Evolutionary conservation across 805 yeast genomes (phyloP).

Genomic region (Kazachstania taianensis): DNA sequence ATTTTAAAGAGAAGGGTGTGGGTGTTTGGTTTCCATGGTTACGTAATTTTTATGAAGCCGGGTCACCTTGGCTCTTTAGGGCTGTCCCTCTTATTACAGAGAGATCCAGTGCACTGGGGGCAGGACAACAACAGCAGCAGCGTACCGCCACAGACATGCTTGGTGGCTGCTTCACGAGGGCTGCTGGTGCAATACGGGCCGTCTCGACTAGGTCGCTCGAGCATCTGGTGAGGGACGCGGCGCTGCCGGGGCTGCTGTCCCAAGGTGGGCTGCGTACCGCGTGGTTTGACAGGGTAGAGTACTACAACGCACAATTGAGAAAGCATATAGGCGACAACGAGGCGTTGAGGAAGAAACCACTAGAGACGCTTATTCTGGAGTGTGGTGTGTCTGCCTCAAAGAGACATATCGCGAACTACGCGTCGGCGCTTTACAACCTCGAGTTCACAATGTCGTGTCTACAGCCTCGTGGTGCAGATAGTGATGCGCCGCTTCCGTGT

Average conservation of each 20-base stretch:
- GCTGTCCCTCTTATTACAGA: not conserved
- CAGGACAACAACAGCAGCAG: not conserved
- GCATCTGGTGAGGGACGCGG: conserved; percentile 13
- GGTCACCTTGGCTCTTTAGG: not conserved
- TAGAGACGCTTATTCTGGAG: conserved; percentile 20
- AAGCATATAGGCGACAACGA: conserved; percentile 15
- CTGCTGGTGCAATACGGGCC: not conserved
- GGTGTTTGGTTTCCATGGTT: too few species aligned
- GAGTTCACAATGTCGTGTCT: conserved; percentile 30
- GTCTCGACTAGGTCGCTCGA: conserved; percentile 8
- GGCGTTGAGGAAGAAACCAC: conserved; percentile 18
- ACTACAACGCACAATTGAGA: conserved; percentile 34
- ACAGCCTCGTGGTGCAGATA: conserved; percentile 14
- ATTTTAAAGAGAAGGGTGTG: too few species aligned
- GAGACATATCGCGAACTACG: conserved; percentile 29
- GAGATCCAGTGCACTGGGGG: not conserved
- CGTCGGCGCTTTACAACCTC: conserved; percentile 32
- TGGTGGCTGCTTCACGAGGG: not conserved
- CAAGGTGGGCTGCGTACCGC: conserved; percentile 38
- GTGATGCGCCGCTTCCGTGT: conserved; percentile 9
- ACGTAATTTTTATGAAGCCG: too few species aligned
- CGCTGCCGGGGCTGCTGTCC: conserved; percentile 40
- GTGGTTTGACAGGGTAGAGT: conserved; percentile 38
- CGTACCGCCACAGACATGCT: not conserved
- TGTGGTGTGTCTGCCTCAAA: conserved; percentile 25